Evolutionary conservation across 139 green algal genomes (phyloP).

Genomic region (Tetratostichococcus sp.): DNA sequence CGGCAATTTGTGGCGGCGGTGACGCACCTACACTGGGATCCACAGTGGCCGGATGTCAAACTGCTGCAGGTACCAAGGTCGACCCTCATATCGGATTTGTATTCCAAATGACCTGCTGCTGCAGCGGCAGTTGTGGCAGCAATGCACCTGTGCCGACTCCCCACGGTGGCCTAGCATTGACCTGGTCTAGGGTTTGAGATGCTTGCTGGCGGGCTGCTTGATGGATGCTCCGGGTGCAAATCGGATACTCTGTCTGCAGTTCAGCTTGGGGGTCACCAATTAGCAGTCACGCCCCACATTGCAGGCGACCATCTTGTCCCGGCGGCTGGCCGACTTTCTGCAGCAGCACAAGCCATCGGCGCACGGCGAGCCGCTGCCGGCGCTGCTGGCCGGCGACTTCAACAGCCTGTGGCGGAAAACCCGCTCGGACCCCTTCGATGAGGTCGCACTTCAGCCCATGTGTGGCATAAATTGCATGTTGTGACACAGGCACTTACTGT

Average conservation of each 20-base stretch:
- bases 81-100: too few species aligned
- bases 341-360: not conserved
- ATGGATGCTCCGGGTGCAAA: too few species aligned
- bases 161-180: too few species aligned
- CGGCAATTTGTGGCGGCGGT: not conserved
- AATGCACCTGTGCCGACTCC: too few species aligned
- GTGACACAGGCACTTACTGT: too few species aligned
- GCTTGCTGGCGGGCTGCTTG: too few species aligned
- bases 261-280: too few species aligned
- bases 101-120: too few species aligned
- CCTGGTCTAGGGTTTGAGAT: too few species aligned
- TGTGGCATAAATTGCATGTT: too few species aligned
- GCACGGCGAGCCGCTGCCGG: constrained; percentile 2
- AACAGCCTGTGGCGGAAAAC: constrained; percentile 30
- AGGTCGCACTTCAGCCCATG: not conserved
- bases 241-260: too few species aligned
- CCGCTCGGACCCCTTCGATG: constrained; percentile 21
- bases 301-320: not conserved
- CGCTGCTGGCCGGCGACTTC: constrained; percentile 45
- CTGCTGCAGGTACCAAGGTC: not conserved
- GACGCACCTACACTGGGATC: not conserved
- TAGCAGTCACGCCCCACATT: not conserved
- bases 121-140: too few species aligned
- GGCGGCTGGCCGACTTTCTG: not conserved
- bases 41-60: not conserved